These are phyloP conservation scores for Kodamaea fukazawae DNA, from an alignment of 805 yeast species.

Conservation along the genomic window DNA sequence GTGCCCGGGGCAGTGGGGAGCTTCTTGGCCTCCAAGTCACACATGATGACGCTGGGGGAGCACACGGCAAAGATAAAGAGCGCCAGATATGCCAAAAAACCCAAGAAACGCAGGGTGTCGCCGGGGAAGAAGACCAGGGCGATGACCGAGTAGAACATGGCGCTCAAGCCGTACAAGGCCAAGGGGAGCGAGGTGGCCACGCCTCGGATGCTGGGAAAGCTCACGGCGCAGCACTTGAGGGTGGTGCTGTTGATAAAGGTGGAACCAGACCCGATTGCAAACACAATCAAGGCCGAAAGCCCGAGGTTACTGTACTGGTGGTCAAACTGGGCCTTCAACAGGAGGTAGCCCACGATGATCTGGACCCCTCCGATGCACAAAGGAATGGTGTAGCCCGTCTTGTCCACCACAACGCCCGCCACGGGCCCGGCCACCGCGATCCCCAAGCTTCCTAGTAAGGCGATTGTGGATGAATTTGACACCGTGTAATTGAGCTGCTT, in stretches of 20 bases:
- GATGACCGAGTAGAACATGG: constrained; percentile 59
- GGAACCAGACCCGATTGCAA: constrained; percentile 65
- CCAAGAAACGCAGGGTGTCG: constrained; percentile 54
- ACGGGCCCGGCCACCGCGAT: constrained; percentile 63
- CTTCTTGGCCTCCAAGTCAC: constrained; percentile 33
- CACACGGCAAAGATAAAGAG: constrained; percentile 42
- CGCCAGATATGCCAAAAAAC: constrained; percentile 44
- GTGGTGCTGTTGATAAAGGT: constrained; percentile 63
- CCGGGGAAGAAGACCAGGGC: constrained; percentile 55
- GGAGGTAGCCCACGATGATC: constrained; percentile 54
- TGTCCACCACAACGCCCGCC: constrained; percentile 65
- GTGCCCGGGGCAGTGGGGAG: constrained; percentile 6
- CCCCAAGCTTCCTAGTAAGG: constrained; percentile 67
- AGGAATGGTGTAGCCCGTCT: constrained; percentile 54
- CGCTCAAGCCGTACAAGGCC: constrained; percentile 73
- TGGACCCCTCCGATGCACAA: constrained; percentile 48
- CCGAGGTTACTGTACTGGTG: constrained; percentile 34
- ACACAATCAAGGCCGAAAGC: constrained; percentile 46
- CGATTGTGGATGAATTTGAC: constrained; percentile 60
- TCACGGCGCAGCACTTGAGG: constrained; percentile 70
- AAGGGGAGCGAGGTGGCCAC: constrained; percentile 74
- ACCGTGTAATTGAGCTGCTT: constrained; percentile 54
- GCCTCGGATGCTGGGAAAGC: constrained; percentile 66
- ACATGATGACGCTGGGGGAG: constrained; percentile 44
- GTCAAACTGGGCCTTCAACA: constrained; percentile 52